These are phyloP conservation scores for Suillus plorans DNA, from an alignment of 768 basidiomycete species.

Conservation along the genomic window DNA sequence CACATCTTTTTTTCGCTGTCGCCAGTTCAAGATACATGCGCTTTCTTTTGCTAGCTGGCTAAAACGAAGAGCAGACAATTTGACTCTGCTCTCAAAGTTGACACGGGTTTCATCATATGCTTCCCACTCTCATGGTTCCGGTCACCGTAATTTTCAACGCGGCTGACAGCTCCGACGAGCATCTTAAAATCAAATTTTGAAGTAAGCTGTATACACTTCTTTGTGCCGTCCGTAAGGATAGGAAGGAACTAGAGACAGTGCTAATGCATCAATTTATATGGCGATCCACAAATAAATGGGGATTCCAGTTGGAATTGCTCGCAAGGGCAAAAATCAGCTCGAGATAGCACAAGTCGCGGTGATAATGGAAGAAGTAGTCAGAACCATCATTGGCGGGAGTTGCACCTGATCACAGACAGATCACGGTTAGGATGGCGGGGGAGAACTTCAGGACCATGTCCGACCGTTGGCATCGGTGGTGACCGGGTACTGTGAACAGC, in stretches of 20 bases:
- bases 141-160: no score
- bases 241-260: background rate
- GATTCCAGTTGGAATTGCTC: background rate
- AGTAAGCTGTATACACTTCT: background rate
- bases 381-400: background rate
- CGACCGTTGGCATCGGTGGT: no score
- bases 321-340: background rate
- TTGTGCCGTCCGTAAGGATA: background rate
- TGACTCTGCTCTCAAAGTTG: no score
- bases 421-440: no score
- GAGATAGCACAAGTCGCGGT: background rate
- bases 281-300: background rate
- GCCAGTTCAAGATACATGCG: no score
- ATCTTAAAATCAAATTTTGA: background rate
- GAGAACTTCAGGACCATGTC: background rate
- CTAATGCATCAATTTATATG: background rate
- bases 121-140: no score
- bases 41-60: no score
- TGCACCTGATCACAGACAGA: no score
- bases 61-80: no score
- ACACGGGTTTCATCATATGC: no score
- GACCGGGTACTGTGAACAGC: background rate
- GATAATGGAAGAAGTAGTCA: background rate
- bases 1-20: no score
- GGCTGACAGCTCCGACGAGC: background rate